Percentiles rank a stretch among this genome's conserved stretches.
Evolutionary conservation across 2,329 filamentous ascomycete genomes (phyloP).

Genomic region (Colletotrichum karsti): DNA sequence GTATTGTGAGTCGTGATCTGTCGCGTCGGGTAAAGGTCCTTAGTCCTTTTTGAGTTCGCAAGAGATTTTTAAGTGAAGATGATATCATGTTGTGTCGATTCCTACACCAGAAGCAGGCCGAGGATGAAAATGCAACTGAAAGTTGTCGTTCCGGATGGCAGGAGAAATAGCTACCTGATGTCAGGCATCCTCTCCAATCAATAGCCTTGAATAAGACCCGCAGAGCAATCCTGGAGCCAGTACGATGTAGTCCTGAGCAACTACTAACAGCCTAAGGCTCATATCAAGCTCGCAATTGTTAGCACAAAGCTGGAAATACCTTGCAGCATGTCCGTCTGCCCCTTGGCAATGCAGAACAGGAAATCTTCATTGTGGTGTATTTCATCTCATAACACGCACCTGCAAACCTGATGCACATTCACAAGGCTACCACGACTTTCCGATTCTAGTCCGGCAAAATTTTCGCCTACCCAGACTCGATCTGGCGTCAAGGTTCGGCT

Average conservation of each 20-base stretch:
- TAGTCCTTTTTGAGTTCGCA: not conserved
- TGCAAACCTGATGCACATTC: not conserved
- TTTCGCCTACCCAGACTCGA: not conserved
- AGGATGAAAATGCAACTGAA: not conserved
- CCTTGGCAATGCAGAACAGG: not conserved
- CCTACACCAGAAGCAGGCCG: not conserved
- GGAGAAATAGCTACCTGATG: not conserved
- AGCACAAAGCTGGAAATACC: not conserved
- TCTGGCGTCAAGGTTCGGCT: not conserved
- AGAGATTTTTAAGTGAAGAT: not conserved
- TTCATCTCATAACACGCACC: not conserved
- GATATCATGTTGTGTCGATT: not conserved
- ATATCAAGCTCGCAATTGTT: not conserved
- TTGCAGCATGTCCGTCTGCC: too few relatives aligned
- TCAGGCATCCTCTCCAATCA: not conserved
- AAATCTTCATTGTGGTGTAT: slow-evolving; percentile 12
- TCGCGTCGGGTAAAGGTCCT: not conserved
- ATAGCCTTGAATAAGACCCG: not conserved
- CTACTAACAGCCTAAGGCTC: not conserved
- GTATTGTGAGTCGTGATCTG: not conserved
- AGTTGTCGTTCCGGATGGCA: not conserved
- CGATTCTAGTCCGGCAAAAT: not conserved
- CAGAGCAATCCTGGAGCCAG: not conserved
- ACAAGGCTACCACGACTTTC: not conserved
- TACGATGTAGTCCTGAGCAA: not conserved